phyloP scores from a whole-genome alignment of 2,329 filamentous ascomycete genomes.

The Colletotrichum sp. region DNA sequence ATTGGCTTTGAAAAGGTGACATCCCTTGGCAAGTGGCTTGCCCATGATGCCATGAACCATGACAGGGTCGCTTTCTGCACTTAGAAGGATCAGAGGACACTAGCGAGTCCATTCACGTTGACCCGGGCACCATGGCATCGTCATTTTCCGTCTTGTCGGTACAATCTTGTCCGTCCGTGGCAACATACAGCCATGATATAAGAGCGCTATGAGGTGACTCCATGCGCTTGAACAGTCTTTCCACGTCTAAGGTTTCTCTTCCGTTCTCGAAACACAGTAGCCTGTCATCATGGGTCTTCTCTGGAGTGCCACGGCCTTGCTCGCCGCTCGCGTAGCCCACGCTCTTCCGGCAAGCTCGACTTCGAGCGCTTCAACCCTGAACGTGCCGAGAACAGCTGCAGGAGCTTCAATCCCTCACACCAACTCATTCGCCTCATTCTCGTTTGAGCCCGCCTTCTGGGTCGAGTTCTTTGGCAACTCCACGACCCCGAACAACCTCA shows the following conservation, averaged over 20 bases:
- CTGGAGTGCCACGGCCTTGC: neutral
- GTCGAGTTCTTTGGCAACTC: slow-evolving; percentile 23
- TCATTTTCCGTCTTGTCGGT: neutral
- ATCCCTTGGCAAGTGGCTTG: neutral
- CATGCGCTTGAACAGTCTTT: neutral
- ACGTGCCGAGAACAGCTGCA: neutral
- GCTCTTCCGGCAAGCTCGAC: neutral
- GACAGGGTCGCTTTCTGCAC: neutral
- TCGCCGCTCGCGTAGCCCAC: neutral
- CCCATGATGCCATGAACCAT: neutral
- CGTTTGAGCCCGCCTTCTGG: slow-evolving; percentile 24
- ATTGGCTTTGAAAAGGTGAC: neutral
- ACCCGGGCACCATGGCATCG: neutral
- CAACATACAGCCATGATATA: neutral
- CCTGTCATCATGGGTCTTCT: neutral
- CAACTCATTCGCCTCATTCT: slow-evolving; percentile 22
- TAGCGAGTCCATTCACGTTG: neutral
- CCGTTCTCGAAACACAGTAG: no score
- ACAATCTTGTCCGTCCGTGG: neutral
- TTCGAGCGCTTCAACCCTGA: neutral
- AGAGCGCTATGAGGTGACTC: neutral
- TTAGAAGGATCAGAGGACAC: neutral
- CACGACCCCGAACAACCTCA: slow-evolving; percentile 17
- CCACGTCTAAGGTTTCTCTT: neutral
- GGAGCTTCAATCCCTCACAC: slow-evolving; percentile 20